Conservation (phyloP, 1,284 basidiomycete genomes). For the Marasmius tenuissimus region DNA sequence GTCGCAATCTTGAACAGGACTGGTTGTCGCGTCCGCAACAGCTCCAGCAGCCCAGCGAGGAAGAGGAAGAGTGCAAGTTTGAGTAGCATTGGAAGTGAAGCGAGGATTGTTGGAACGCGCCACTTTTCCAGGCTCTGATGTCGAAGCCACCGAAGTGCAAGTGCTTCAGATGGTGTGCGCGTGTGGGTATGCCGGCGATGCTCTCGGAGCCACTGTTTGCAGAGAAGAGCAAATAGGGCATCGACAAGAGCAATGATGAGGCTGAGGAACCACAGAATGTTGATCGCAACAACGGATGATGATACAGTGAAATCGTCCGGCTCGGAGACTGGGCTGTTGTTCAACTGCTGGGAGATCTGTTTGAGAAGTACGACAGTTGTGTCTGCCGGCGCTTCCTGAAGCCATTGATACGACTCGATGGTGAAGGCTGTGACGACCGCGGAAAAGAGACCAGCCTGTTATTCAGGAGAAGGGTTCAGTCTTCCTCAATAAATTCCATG, state of each 20-base stretch:
- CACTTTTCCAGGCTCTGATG: background rate
- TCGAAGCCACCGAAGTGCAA: background rate
- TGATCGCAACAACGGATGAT: background rate
- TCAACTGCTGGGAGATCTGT: constrained; percentile 1
- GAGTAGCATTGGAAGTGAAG: background rate
- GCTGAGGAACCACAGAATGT: constrained; percentile 8
- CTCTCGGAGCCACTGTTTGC: constrained; percentile 13
- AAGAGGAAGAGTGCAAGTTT: constrained; percentile 1
- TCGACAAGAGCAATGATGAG: constrained; percentile 2
- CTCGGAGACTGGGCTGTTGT: background rate
- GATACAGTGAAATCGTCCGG: background rate
- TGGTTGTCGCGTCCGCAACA: background rate
- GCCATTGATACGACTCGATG: constrained; percentile 4
- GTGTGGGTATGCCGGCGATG: constrained; percentile 2
- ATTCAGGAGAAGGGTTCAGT: background rate
- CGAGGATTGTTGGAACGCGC: background rate
- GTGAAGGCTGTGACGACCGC: constrained; percentile 4
- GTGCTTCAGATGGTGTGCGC: background rate
- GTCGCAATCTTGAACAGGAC: background rate
- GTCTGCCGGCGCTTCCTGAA: background rate
- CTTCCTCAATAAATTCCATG: background rate
- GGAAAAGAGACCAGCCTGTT: constrained; percentile 1
- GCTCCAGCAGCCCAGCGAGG: constrained; percentile 2
- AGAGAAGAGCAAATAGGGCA: constrained; percentile 4
- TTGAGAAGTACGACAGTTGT: background rate